phyloP scores from a whole-genome alignment of 108 stramenopile genomes.

The Pseudonitzschia pungens region DNA sequence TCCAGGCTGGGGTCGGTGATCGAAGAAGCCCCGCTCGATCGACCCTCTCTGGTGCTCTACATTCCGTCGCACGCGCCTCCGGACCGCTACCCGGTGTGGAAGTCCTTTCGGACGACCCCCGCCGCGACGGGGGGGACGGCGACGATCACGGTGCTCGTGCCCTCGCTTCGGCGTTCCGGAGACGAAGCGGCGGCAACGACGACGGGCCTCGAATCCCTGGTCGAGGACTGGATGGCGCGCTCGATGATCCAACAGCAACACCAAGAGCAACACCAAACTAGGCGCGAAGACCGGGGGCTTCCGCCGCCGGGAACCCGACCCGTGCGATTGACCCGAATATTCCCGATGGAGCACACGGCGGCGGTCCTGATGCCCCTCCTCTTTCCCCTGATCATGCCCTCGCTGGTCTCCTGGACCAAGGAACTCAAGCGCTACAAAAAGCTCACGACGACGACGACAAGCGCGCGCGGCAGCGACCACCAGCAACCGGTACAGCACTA shows the following conservation, averaged over 20 bases:
- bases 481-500: neutral
- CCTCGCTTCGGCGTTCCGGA: neutral
- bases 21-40: neutral
- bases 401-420: slow-evolving; percentile 47
- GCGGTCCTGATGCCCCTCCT: slow-evolving; percentile 71
- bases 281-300: neutral
- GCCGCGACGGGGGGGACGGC: neutral
- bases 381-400: slow-evolving; percentile 68
- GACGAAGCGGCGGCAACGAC: no score
- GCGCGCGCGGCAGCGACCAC: no score
- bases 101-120: neutral
- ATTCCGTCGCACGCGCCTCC: neutral
- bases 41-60: neutral
- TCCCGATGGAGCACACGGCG: slow-evolving; percentile 65
- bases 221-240: slow-evolving; percentile 29
- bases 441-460: slow-evolving; percentile 8
- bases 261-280: neutral
- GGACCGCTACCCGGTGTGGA: neutral
- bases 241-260: neutral
- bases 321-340: slow-evolving; percentile 31
- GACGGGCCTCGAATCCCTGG: slow-evolving; percentile 8
- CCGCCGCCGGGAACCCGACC: neutral
- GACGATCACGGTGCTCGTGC: neutral
- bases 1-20: neutral
- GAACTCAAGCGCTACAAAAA: slow-evolving; percentile 61